Conservation (phyloP, 106 monocot genomes). For the Dioscorea zingiberensis region DNA sequence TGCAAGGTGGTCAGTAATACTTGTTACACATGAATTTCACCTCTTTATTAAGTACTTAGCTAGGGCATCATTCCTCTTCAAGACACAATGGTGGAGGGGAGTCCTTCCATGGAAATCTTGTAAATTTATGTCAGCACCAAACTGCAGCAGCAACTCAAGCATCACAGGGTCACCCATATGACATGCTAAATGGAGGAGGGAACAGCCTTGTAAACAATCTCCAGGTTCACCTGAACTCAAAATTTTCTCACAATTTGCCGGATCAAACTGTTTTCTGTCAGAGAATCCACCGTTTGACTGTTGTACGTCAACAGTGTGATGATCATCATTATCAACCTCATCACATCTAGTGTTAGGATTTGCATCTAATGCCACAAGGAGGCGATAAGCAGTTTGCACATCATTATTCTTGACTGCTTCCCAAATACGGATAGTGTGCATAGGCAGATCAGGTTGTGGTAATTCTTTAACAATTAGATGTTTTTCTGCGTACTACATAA, state of each 20-base stretch:
- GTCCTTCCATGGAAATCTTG: conserved; percentile 87
- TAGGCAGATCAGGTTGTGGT: conserved; percentile 24
- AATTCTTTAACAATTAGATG: conserved; percentile 43
- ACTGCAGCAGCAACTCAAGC: conserved; percentile 81
- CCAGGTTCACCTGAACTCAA: conserved; percentile 39
- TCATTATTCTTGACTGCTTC: conserved; percentile 72
- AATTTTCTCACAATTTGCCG: conserved; percentile 43
- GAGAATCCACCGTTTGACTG: background rate
- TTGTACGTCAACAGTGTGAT: conserved; percentile 29
- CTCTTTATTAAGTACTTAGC: conserved; percentile 78
- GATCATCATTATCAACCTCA: conserved; percentile 24
- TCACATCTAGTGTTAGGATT: conserved; percentile 67
- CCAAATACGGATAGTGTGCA: conserved; percentile 30
- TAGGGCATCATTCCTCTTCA: conserved; percentile 56
- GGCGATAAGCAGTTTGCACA: conserved; percentile 52
- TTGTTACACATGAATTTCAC: conserved; percentile 17
- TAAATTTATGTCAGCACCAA: conserved; percentile 77
- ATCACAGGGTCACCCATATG: conserved; percentile 63
- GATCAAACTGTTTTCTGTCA: conserved; percentile 41
- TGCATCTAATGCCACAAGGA: conserved; percentile 53
- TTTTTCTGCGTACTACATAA: conserved; percentile 76
- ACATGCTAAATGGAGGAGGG: conserved; percentile 80
- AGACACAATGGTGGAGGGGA: conserved; percentile 82
- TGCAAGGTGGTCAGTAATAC: no score
- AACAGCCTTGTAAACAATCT: conserved; percentile 67